phyloP scores from a whole-genome alignment of 306 rosid species.

The Quercus glauca region DNA sequence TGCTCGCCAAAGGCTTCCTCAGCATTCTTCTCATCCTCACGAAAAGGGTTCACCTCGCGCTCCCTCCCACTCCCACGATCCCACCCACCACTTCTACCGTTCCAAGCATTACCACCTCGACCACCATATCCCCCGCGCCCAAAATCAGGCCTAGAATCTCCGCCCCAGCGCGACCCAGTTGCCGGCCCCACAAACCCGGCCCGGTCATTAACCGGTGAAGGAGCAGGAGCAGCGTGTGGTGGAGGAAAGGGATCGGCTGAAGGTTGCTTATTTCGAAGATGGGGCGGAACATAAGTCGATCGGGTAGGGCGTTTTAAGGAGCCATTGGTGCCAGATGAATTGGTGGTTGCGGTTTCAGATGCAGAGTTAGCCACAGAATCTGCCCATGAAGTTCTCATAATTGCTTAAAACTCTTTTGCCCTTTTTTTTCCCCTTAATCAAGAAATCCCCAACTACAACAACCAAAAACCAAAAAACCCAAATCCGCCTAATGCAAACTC shows the following conservation, averaged over 20 bases:
- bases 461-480: conserved; percentile 5
- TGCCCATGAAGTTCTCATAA: conserved; percentile 66
- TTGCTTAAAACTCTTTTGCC: conserved; percentile 21
- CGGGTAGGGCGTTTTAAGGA: conserved; percentile 37
- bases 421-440: not conserved
- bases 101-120: conserved; percentile 42
- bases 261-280: conserved; percentile 59
- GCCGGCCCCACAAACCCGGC: conserved; percentile 36
- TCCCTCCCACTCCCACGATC: conserved; percentile 64
- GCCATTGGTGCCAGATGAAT: conserved; percentile 33
- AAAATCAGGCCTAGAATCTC: conserved; percentile 38
- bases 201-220: conserved; percentile 26
- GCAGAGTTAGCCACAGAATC: conserved; percentile 62
- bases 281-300: conserved; percentile 70
- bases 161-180: conserved; percentile 37
- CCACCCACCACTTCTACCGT: conserved; percentile 48
- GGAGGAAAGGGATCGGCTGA: conserved; percentile 40
- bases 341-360: conserved; percentile 27
- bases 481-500: conserved; percentile 28
- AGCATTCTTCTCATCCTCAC: conserved; percentile 32
- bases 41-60: conserved; percentile 72
- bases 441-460: not conserved
- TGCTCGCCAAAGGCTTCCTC: conserved; percentile 36
- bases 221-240: not conserved
- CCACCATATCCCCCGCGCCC: conserved; percentile 41